Evolutionary conservation across 805 yeast genomes (phyloP).

Genomic region (Candida endomychidarum): DNA sequence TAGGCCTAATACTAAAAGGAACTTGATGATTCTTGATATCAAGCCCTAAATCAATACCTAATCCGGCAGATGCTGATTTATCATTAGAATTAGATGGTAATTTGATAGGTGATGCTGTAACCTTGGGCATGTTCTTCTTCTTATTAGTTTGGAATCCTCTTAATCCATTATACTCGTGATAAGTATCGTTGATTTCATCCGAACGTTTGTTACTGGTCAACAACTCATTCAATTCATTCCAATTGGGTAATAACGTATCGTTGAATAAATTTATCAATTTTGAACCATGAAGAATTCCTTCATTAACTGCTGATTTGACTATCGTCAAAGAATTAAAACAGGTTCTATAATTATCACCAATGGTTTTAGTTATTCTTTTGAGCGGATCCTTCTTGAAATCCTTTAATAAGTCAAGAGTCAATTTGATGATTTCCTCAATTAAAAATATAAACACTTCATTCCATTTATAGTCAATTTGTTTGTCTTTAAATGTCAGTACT

Average conservation of each 20-base stretch:
- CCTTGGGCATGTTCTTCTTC: conserved; percentile 1
- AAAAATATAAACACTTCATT: conserved; percentile 49
- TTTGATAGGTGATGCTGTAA: conserved; percentile 8
- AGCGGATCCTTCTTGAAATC: conserved; percentile 12
- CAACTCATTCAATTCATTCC: conserved; percentile 23
- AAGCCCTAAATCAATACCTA: conserved; percentile 33
- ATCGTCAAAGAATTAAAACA: conserved; percentile 39
- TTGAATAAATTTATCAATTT: conserved; percentile 24
- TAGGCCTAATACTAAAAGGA: conserved; percentile 34
- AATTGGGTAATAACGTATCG: conserved; percentile 24
- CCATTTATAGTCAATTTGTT: conserved; percentile 58
- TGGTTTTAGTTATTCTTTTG: conserved; percentile 23
- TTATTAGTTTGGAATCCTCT: conserved; percentile 18
- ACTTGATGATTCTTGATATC: conserved; percentile 25
- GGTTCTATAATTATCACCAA: conserved; percentile 35
- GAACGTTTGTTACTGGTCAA: conserved; percentile 2
- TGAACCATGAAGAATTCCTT: conserved; percentile 37
- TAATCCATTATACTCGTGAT: conserved; percentile 10
- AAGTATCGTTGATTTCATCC: conserved; percentile 5
- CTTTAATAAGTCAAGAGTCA: conserved; percentile 9
- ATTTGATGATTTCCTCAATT: conserved; percentile 36
- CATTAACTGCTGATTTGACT: conserved; percentile 34
- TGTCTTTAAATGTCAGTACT: conserved; percentile 41
- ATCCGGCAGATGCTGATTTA: conserved; percentile 18
- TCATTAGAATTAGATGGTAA: conserved; percentile 1